phyloP scores from a whole-genome alignment of 495 filamentous ascomycete genomes.

The Lophium mytilinum region DNA sequence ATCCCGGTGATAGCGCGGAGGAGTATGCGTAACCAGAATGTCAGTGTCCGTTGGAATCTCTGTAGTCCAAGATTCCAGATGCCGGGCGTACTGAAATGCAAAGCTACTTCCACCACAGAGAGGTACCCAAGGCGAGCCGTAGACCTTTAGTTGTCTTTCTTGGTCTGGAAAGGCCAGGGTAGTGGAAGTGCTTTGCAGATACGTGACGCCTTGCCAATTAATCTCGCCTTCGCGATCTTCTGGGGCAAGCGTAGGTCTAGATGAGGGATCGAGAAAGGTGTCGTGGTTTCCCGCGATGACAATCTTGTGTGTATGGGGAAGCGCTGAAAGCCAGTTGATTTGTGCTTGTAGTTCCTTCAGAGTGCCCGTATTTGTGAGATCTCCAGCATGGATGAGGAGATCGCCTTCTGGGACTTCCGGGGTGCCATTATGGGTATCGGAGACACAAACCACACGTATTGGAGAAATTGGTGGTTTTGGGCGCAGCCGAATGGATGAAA shows the following conservation, averaged over 20 bases:
- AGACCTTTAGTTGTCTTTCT: slow-evolving; percentile 42
- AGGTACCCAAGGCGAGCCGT: slow-evolving; percentile 55
- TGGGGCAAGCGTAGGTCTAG: slow-evolving; percentile 28
- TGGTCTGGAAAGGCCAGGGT: slow-evolving; percentile 32
- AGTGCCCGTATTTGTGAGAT: slow-evolving; percentile 65
- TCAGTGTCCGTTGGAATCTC: slow-evolving; percentile 69
- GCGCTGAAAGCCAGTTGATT: slow-evolving; percentile 62
- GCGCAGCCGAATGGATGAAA: background rate
- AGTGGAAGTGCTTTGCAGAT: slow-evolving; percentile 51
- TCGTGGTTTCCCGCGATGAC: slow-evolving; percentile 83
- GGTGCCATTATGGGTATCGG: slow-evolving; percentile 70
- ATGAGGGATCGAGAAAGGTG: slow-evolving; percentile 57
- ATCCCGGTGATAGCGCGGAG: slow-evolving; percentile 66
- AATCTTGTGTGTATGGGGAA: slow-evolving; percentile 69
- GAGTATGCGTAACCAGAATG: slow-evolving; percentile 76
- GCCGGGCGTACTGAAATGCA: slow-evolving; percentile 55
- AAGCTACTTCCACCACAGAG: slow-evolving; percentile 47
- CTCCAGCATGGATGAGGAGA: slow-evolving; percentile 79
- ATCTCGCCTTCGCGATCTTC: slow-evolving; percentile 35
- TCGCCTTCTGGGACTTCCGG: slow-evolving; percentile 65
- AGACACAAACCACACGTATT: slow-evolving; percentile 75
- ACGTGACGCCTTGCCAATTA: slow-evolving; percentile 49
- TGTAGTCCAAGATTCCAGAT: slow-evolving; percentile 49
- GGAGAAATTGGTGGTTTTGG: slow-evolving; percentile 30
- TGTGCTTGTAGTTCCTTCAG: slow-evolving; percentile 56